Evolutionary conservation across 345 rosid species (phyloP).

Genomic region (Citrus inodora): DNA sequence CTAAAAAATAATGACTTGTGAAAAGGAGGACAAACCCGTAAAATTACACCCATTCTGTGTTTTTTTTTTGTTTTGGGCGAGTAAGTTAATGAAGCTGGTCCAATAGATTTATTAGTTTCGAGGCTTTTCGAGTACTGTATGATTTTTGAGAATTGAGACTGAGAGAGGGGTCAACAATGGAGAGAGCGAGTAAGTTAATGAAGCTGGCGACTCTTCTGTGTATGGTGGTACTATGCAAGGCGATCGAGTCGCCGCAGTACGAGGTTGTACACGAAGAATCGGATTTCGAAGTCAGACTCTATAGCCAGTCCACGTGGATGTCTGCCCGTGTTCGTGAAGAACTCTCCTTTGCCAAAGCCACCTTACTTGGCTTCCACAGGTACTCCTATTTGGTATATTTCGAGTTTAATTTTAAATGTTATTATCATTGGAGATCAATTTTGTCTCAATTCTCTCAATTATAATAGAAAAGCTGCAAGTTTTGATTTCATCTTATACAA

Average conservation of each 20-base stretch:
- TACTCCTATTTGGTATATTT: neutral
- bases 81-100: no score
- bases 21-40: neutral
- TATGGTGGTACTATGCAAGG: constrained; percentile 9
- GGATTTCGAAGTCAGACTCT: constrained; percentile 62
- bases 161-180: constrained; percentile 19
- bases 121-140: no score
- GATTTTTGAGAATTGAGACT: no score
- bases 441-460: no score
- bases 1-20: neutral
- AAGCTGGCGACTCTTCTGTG: constrained; percentile 10
- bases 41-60: neutral
- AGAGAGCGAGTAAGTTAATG: constrained; percentile 19
- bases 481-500: no score
- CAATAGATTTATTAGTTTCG: no score
- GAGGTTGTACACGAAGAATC: constrained; percentile 47
- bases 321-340: constrained; percentile 40
- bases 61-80: no score
- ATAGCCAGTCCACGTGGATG: constrained; percentile 55
- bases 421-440: neutral
- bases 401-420: neutral
- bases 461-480: no score
- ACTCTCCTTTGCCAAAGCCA: constrained; percentile 59
- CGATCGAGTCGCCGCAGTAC: constrained; percentile 52
- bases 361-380: constrained; percentile 63